Evolutionary conservation across 1,284 basidiomycete genomes (phyloP).

Genomic region (Tilletia caries): DNA sequence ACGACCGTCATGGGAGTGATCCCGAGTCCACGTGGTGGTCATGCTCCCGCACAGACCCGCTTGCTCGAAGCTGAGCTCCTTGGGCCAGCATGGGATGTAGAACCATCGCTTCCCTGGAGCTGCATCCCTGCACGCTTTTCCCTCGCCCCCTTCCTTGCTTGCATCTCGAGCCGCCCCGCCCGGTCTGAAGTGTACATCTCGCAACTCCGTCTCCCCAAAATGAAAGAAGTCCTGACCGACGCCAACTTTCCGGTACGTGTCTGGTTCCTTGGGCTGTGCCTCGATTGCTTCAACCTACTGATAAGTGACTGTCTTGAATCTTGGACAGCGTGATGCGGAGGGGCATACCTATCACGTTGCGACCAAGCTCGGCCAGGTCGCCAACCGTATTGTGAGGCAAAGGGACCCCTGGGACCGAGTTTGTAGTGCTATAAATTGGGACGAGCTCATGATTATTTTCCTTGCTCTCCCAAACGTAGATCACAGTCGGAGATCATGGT

Average conservation of each 20-base stretch:
- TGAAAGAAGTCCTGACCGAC: slow-evolving; percentile 41
- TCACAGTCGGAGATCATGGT: slow-evolving; percentile 70
- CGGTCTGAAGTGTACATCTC: not conserved
- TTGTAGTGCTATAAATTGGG: not conserved
- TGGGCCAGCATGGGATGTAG: too few relatives aligned
- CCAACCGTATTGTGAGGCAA: slow-evolving; percentile 64
- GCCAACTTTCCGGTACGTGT: slow-evolving; percentile 42
- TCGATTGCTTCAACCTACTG: not conserved
- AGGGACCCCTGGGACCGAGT: too few relatives aligned
- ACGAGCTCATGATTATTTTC: not conserved
- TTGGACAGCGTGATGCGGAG: slow-evolving; percentile 30
- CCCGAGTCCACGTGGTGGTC: not conserved
- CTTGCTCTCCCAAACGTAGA: slow-evolving; percentile 18
- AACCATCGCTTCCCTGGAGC: too few relatives aligned
- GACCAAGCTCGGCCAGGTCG: slow-evolving; percentile 57
- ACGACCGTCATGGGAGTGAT: too few relatives aligned
- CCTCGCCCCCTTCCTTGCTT: not conserved
- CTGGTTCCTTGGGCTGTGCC: too few relatives aligned
- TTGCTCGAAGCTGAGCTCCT: too few relatives aligned
- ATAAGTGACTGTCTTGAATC: not conserved
- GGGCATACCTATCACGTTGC: slow-evolving; percentile 38
- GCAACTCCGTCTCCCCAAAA: slow-evolving; percentile 16
- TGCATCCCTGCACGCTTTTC: not conserved
- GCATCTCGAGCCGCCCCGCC: too few relatives aligned
- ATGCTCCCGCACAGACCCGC: not conserved